Conservation (phyloP, 1,284 basidiomycete genomes). For the Thecaphora frezii region DNA sequence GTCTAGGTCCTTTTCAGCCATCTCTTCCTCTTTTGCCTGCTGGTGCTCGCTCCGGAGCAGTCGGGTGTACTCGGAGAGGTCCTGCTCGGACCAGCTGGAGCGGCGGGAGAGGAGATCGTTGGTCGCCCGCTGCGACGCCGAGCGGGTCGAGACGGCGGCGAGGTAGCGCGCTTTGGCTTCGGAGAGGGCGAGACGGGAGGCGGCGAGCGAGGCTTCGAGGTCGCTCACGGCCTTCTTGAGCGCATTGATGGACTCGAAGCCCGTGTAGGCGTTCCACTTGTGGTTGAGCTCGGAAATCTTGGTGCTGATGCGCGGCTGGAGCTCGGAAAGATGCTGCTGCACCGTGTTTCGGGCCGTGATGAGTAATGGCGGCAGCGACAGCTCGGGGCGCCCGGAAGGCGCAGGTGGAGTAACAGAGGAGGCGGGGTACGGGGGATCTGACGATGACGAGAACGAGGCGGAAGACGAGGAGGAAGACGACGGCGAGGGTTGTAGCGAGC, state of each 20-base stretch:
- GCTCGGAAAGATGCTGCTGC: conserved; percentile 7
- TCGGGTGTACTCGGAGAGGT: conserved; percentile 47
- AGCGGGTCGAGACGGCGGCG: conserved; percentile 33
- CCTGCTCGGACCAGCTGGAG: conserved; percentile 42
- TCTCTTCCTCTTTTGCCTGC: conserved; percentile 28
- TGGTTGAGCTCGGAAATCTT: conserved; percentile 21
- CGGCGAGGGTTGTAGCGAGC: too few relatives aligned
- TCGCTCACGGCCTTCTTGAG: conserved; percentile 32
- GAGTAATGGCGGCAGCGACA: background rate
- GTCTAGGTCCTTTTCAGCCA: conserved; percentile 40
- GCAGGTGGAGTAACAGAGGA: too few relatives aligned
- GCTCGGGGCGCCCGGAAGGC: too few relatives aligned
- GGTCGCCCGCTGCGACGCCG: conserved; percentile 38
- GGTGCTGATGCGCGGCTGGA: conserved; percentile 13
- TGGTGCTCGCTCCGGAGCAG: conserved; percentile 50
- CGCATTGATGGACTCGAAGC: conserved; percentile 40
- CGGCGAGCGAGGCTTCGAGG: conserved; percentile 16
- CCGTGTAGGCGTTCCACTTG: conserved; percentile 46
- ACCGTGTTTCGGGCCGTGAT: background rate
- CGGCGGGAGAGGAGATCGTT: conserved; percentile 54
- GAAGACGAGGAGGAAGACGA: too few relatives aligned
- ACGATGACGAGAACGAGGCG: too few relatives aligned
- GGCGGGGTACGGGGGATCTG: too few relatives aligned
- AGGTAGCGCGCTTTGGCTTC: conserved; percentile 37
- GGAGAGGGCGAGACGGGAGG: conserved; percentile 4